Base-by-base conservation (phyloP, 768 basidiomycete species). In the Amanita pseudoporphyria region DNA sequence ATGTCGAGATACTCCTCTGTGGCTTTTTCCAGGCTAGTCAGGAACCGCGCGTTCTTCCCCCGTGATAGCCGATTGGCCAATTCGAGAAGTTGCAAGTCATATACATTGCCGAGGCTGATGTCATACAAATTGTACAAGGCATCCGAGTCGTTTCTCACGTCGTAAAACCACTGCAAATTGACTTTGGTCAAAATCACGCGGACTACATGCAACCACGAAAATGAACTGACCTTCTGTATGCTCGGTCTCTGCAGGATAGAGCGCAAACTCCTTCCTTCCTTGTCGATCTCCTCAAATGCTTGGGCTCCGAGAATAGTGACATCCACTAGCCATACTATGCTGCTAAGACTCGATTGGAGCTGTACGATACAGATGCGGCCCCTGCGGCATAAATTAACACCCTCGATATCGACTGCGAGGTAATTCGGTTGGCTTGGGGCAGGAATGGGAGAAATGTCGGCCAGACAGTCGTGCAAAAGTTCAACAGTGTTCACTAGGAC, bases 391-490 rank as follows among this genome's bases (percentile, higher is more conserved):
- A 68, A 55, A 2, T 62, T 58, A 12, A 67, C 57, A 0, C 68
- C 68, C 41, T 70, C 68, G 9, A 68, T 45, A 45, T 70, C 68
- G 9, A 70, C 54, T 1, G 66, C 63, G n/a, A 70, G 38, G 47
- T 50, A 50, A 36, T 50, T 28, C 4, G 49, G 32, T 5, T 31
- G 38, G 21, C 1, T 43, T 16, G 49, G 49, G n/a, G 40, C 30
- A 33, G 49, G 49, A 43, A 50, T n/a, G 6, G 49, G 49, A 36
- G 40, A 9, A 21, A 50, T 42, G 38, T 50, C 49, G 40, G 49
- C 49, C 10, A 50, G 40, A 32, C 49, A 50, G 16, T 35, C 39
- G 32, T 43, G 49, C 49, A 50, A 50, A 28, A 50, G 41, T 16
- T 50, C 49, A 22, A 50, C n/a, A 31, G 40, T 50, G 49, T 50